A percentile compares a stretch with the other conserved stretches of the same genome.
phyloP scores from a whole-genome alignment of 2,329 filamentous ascomycete genomes.

The Aureobasidium pullulans region DNA sequence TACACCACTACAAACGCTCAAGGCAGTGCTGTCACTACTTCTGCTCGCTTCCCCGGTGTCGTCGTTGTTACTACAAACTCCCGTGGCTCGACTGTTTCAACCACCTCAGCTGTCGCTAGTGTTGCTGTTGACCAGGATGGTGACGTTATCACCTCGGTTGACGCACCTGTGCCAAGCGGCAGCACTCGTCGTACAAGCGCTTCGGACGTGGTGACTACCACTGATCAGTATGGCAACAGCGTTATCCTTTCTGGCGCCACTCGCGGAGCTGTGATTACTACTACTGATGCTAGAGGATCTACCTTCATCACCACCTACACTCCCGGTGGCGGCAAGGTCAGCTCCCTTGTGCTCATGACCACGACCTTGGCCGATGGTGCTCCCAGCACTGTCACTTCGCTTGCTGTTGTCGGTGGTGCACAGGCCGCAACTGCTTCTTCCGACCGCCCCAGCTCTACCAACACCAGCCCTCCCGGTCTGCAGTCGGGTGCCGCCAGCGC shows the following conservation, averaged over 20 bases:
- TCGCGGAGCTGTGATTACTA: conserved; percentile 35
- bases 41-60: conserved; percentile 29
- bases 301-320: conserved; percentile 42
- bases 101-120: conserved; percentile 31
- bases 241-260: conserved; percentile 28
- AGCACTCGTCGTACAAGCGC: conserved; percentile 4
- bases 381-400: conserved; percentile 37
- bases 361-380: conserved; percentile 28
- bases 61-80: conserved; percentile 33
- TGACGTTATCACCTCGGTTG: conserved; percentile 31
- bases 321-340: conserved; percentile 35
- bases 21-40: conserved; percentile 25
- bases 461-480: conserved; percentile 26
- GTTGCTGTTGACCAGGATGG: conserved; percentile 32
- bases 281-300: conserved; percentile 33
- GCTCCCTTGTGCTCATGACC: conserved; percentile 31
- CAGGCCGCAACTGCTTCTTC: conserved; percentile 15
- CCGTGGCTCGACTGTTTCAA: conserved; percentile 29
- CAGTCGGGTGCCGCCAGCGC: conserved; percentile 31
- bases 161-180: conserved; percentile 27
- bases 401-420: conserved; percentile 32
- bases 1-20: conserved; percentile 26
- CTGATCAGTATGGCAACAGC: conserved; percentile 33
- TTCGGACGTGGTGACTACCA: conserved; percentile 24
- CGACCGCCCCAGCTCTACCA: neutral